Conservation (phyloP, 225 moss, liverwort and hornwort genomes). For the Marchantia paleacea region DNA sequence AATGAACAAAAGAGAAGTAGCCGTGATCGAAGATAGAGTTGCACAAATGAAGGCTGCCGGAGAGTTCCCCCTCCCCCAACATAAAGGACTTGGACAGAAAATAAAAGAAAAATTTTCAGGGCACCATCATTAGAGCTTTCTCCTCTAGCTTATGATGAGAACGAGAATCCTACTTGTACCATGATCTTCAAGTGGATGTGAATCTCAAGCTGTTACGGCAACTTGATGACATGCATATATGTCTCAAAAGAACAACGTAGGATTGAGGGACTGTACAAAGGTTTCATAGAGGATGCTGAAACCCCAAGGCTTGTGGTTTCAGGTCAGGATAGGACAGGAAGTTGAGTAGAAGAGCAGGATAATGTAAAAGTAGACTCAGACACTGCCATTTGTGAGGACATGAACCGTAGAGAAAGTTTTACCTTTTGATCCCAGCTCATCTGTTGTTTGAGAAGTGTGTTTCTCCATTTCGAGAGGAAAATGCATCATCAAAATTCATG, state of each 20-base stretch:
- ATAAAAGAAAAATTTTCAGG: slow-evolving; percentile 61
- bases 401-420: background rate
- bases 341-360: background rate
- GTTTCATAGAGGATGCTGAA: background rate
- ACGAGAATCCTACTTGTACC: background rate
- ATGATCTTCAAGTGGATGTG: background rate
- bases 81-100: slow-evolving; percentile 60
- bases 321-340: background rate
- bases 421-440: too few species aligned
- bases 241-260: background rate
- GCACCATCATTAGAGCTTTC: slow-evolving; percentile 34
- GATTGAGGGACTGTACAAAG: background rate
- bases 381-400: too few species aligned
- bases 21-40: slow-evolving; percentile 59
- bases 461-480: background rate
- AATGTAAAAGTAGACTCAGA: background rate
- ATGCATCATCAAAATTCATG: background rate
- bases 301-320: background rate
- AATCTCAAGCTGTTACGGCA: background rate
- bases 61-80: slow-evolving; percentile 56
- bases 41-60: slow-evolving; percentile 60
- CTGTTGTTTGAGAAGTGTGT: too few species aligned
- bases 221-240: background rate
- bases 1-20: slow-evolving; percentile 44
- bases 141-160: too few species aligned